Evolutionary conservation across 202 grass and related monocot species (phyloP), one percentile per base, ranked within the genome.

Genomic region (Brachypodium distachyon): DNA sequence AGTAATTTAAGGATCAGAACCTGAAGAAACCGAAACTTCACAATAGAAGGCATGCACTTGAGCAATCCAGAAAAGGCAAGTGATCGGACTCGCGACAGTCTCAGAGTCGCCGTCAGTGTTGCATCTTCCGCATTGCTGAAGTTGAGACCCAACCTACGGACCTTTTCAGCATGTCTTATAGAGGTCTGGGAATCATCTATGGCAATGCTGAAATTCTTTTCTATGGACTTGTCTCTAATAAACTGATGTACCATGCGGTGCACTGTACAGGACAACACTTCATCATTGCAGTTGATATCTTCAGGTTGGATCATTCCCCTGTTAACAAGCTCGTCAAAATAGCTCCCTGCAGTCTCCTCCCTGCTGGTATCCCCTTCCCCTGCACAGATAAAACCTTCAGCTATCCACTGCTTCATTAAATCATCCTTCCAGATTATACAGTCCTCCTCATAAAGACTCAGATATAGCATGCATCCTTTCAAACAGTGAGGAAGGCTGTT

Each of bases 311-410:
- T 52, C 49, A 83, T 14, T 12, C 19, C 13, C 8, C 16, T 23
- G 6, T 9, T 31, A 10, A 83, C 16, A 32, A 83, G 72, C 22
- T 75, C 80, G 52, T 76, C 25, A 59, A 83, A 66, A 54, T 76
- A 83, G 19, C 4, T 54, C 1, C n/a, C 10, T 19, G 11, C 31
- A 12, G 44, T 13, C 32, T 55, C 9, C 14, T 66, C 42, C 16
- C 0, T 17, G 32, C n/a, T n/a, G n/a, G 3, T 8, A 22, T 54
- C 1, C 14, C 19, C 57, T 31, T 23, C 5, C 11, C 4, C 4
- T 21, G 3, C 53, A 63, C 13, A 2, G 17, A 72, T 4, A 41
- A 79, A 54, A 4, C 72, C 82, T 54, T 79, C 61, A 61, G 50
- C 42, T 13, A 84, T 13, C 75, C 82, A 85, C 17, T 55, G 41